Percentiles rank a stretch among this genome's conserved stretches.
These are phyloP conservation scores for Blepharisma japonicum DNA, from an alignment of 73 alveolate genomes.

Conservation along the genomic window DNA sequence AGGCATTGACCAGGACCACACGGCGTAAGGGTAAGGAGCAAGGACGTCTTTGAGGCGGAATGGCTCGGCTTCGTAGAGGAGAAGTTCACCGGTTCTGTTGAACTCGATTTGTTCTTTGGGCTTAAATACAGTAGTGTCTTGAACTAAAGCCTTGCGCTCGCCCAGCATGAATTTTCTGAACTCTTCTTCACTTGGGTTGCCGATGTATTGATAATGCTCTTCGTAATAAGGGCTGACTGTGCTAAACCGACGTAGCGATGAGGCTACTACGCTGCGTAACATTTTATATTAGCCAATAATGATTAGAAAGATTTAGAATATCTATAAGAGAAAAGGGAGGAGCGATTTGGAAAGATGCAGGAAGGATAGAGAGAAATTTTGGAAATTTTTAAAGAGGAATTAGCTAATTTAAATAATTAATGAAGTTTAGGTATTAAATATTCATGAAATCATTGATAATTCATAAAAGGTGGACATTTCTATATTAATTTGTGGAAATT, in stretches of 20 bases:
- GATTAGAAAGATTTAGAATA: too few species aligned
- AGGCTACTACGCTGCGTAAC: too few species aligned
- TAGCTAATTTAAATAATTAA: too few species aligned
- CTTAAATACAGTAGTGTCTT: conserved; percentile 72
- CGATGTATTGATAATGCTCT: conserved; percentile 30
- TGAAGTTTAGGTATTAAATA: too few species aligned
- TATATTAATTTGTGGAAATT: too few species aligned
- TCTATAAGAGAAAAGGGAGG: too few species aligned
- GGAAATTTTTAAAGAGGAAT: too few species aligned
- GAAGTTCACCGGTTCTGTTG: conserved; percentile 86
- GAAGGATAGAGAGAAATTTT: too few species aligned
- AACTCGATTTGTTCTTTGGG: conserved; percentile 84
- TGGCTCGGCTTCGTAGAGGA: conserved; percentile 78
- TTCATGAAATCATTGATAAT: too few species aligned
- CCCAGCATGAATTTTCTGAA: not conserved
- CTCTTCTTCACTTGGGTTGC: conserved; percentile 24
- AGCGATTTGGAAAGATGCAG: too few species aligned
- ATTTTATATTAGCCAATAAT: too few species aligned
- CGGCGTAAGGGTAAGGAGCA: conserved; percentile 76
- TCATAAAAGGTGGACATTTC: too few species aligned
- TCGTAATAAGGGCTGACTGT: not conserved
- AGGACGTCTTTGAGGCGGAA: conserved; percentile 60
- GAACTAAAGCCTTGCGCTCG: conserved; percentile 39
- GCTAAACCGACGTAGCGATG: not conserved
- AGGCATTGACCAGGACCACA: conserved; percentile 70